Base-by-base conservation (phyloP, 2,329 filamentous ascomycete species). In the Aotearoamyces nothofagi region DNA sequence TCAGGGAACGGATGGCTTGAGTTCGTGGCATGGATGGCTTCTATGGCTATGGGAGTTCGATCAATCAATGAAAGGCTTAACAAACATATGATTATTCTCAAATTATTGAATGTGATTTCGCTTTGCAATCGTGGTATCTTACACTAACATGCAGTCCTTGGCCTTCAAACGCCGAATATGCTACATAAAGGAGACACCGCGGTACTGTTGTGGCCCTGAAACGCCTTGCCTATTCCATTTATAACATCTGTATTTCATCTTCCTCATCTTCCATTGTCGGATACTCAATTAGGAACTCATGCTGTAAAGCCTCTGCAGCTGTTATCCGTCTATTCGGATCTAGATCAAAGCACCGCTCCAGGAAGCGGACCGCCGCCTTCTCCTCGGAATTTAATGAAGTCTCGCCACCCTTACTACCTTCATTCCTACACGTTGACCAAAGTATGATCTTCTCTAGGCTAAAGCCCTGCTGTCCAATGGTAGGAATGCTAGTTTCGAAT, bases 401-500 rank as follows among this genome's bases (percentile, higher is more conserved):
- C 29, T 56, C 53, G 6, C 55, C 66, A 27, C 57, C 61, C 28
- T 57, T 63, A 30, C 65, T 64, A 10, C 66, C 65, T 13, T 72
- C 66, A 32, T 70, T 74, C 13, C 83, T 71, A 35, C 79, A 81
- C 15, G 83, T 93, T 46, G 83, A 90, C 90, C 90, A 98, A 27
- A 93, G 63, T 38, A 98, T 77, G 41, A 98, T 90, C 56, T 92
- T 90, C 54, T 93, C 83, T 43, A 93, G 73, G 4, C 70, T 75
- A 51, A 92, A 92, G 1, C 90, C 90, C 24, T 73, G 69, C 39
- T 79, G 73, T 24, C 81, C 82, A 41, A 98, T 78, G 1, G 82
- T 94, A 1, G 87, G 87, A 33, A 98, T 84, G 34, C 72, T 92
- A 0, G 82, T 90, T 53, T 98, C 84, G 38, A 96, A 83, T 33